phyloP scores from a whole-genome alignment of 768 basidiomycete species.

The Naganishia onofrii region DNA sequence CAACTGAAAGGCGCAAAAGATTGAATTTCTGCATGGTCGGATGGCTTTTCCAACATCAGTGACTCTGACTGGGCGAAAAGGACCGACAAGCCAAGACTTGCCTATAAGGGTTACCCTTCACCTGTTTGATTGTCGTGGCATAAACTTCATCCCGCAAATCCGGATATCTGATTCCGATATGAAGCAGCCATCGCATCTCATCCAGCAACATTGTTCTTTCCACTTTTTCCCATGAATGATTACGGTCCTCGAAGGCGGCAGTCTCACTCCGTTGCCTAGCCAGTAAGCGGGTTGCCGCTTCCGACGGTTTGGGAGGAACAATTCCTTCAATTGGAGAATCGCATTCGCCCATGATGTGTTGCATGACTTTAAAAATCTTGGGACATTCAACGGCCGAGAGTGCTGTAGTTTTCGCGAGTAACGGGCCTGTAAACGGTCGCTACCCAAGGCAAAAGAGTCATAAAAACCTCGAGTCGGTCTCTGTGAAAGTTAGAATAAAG shows the following conservation, averaged over 20 bases:
- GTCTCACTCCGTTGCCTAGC: neutral
- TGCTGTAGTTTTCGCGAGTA: slow-evolving; percentile 64
- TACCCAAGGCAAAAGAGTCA: slow-evolving; percentile 49
- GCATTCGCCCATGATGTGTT: slow-evolving; percentile 89
- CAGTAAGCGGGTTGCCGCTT: slow-evolving; percentile 2
- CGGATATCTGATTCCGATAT: slow-evolving; percentile 71
- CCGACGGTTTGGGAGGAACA: slow-evolving; percentile 13
- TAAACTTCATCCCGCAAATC: slow-evolving; percentile 91
- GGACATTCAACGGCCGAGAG: slow-evolving; percentile 72
- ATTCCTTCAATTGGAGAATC: slow-evolving; percentile 57
- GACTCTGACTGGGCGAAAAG: neutral
- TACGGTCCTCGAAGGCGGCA: slow-evolving; percentile 1
- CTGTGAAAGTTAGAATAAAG: neutral
- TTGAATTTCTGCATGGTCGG: slow-evolving; percentile 62
- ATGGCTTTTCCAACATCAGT: neutral
- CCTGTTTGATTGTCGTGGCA: slow-evolving; percentile 87
- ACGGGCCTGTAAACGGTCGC: slow-evolving; percentile 65
- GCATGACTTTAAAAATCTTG: slow-evolving; percentile 81
- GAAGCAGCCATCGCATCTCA: slow-evolving; percentile 81
- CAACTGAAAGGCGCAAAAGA: slow-evolving; percentile 90
- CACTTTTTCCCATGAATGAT: slow-evolving; percentile 27
- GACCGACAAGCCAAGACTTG: slow-evolving; percentile 54
- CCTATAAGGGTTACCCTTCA: slow-evolving; percentile 75
- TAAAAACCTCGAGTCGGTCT: too few species aligned
- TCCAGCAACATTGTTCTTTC: slow-evolving; percentile 57